These are phyloP conservation scores for Gillenia trifoliata DNA, from an alignment of 306 rosid genomes.

Conservation along the genomic window DNA sequence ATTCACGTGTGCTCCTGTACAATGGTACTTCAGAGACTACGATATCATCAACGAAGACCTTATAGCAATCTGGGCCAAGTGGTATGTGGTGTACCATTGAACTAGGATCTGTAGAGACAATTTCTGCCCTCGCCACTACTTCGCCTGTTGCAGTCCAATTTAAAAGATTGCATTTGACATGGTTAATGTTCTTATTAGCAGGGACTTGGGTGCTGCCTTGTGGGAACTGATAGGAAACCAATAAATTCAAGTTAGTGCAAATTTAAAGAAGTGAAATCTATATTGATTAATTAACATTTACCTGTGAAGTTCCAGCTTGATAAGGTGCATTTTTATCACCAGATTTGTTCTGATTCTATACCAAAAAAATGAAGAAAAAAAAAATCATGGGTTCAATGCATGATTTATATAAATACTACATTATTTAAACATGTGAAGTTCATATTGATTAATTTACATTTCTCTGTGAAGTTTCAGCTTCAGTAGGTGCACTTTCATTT, in stretches of 20 bases:
- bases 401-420: too few relatives aligned
- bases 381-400: too few relatives aligned
- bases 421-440: too few relatives aligned
- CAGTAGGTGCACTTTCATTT: too few relatives aligned
- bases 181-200: background rate
- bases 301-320: background rate
- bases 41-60: background rate
- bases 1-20: background rate
- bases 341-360: too few relatives aligned
- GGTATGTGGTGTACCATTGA: background rate
- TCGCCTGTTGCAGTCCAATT: background rate
- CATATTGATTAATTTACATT: too few relatives aligned
- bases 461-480: too few relatives aligned
- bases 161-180: background rate
- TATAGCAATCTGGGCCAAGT: background rate
- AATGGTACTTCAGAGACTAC: background rate
- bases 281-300: too few relatives aligned
- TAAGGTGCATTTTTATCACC: background rate
- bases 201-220: background rate
- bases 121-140: background rate
- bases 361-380: too few relatives aligned
- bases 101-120: background rate
- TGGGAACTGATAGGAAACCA: background rate
- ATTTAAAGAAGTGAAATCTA: too few relatives aligned
- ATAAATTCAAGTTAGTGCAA: background rate